These are phyloP conservation scores for Balakata baccata DNA, from an alignment of 345 rosid genomes.

Conservation along the genomic window DNA sequence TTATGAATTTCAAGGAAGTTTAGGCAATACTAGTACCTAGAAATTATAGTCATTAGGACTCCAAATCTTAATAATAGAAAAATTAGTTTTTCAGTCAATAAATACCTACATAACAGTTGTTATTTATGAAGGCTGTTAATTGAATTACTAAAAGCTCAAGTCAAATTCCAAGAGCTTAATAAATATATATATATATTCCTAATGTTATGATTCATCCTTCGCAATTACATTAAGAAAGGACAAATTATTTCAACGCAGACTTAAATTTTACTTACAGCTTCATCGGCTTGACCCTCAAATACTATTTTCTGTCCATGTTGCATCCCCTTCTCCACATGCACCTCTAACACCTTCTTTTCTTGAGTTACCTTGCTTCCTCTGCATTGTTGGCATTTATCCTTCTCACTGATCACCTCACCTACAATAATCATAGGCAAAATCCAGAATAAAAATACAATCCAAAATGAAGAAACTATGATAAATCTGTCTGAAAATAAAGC, in stretches of 20 bases:
- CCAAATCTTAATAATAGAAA: no score
- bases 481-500: background rate
- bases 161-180: no score
- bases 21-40: no score
- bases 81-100: no score
- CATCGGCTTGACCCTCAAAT: constrained; percentile 60
- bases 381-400: constrained; percentile 53
- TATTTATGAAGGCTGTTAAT: no score
- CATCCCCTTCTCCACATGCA: constrained; percentile 64
- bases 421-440: constrained; percentile 3
- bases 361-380: constrained; percentile 45
- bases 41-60: no score
- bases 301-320: constrained; percentile 44
- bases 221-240: background rate
- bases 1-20: no score
- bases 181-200: no score
- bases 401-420: constrained; percentile 56
- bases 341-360: constrained; percentile 58
- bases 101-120: no score
- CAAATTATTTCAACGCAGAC: background rate
- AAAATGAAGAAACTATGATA: background rate
- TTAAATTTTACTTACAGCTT: constrained; percentile 45
- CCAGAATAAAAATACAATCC: background rate
- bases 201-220: no score
- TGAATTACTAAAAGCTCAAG: no score